These are phyloP conservation scores for Alnus glutinosa DNA, from an alignment of 306 rosid species.

Conservation along the genomic window DNA sequence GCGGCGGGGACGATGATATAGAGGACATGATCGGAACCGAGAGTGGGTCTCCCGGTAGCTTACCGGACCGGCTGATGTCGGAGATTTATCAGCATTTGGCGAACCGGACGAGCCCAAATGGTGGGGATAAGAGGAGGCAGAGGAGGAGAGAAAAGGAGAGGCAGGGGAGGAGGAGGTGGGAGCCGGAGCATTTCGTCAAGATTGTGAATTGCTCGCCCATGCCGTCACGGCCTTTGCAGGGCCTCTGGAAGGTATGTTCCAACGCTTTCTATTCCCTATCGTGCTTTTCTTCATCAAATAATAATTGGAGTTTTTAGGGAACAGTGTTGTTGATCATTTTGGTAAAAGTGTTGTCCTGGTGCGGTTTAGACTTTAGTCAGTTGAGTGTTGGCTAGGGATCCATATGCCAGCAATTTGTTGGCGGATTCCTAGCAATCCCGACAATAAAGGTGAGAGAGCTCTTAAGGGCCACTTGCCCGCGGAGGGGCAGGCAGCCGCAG, in stretches of 20 bases:
- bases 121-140: conserved; percentile 72
- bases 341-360: background rate
- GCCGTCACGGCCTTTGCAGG: conserved; percentile 81
- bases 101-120: conserved; percentile 74
- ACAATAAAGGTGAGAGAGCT: too few relatives aligned
- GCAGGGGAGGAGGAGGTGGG: conserved; percentile 72
- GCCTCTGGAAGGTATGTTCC: conserved; percentile 86
- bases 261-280: conserved; percentile 28
- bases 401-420: too few relatives aligned
- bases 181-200: conserved; percentile 93
- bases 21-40: conserved; percentile 48
- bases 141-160: conserved; percentile 78
- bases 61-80: conserved; percentile 65
- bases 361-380: background rate
- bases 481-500: too few relatives aligned
- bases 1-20: conserved; percentile 44
- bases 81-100: conserved; percentile 90
- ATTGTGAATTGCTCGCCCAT: conserved; percentile 77
- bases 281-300: conserved; percentile 26
- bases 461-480: too few relatives aligned
- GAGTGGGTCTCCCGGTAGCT: conserved; percentile 71
- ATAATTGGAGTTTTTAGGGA: background rate
- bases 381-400: background rate
- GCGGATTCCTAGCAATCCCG: too few relatives aligned
- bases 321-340: background rate